Base-by-base conservation (phyloP, 2,329 filamentous ascomycete genomes). In the Colletotrichum eleusines region DNA sequence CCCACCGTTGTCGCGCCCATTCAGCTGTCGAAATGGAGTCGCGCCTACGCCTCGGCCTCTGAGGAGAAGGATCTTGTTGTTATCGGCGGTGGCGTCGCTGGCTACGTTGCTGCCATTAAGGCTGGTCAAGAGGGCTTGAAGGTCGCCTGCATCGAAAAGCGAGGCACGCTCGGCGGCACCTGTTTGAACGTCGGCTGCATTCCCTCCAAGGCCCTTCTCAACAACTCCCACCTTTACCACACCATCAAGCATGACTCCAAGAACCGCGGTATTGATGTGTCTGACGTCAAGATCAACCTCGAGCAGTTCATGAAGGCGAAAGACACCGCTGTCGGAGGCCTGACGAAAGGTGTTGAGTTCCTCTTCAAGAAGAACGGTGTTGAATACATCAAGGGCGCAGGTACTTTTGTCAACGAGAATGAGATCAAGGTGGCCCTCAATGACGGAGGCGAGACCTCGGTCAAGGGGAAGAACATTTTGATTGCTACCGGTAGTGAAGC, bases 151-250 rank as follows among this genome's bases (percentile, higher is more conserved):
- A 97, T 99, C 85, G 96, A 99, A 86, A 99, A 99, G 89, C 94
- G 96, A 81, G 96, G 96, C 76, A 88, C 90, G 72, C 91, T 99
- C 77, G 96, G 96, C 79, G 96, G 96, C 81, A 99, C 96, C 79
- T 99, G 96, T 87, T 87, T 99, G 79, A 99, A 99, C 83, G 96
- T 99, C 80, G 96, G 96, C 85, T 99, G 96, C 86, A 99, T 99
- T 81, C 96, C 96, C 76, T 99, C 96, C 75, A 99, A 99, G 86
- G 98, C 96, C 74, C 94, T 99, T 76, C 93, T 99, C 83, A 99
- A 98, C 91, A 98, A 98, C 89, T 98, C 96, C 77, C 94, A 98
- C 83, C 89, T 98, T 72, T 98, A 98, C 88, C 95, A 98, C 87
- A 92, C 95, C 85, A 92, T 98, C 80, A 90, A 97, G 73, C 95